Base-by-base conservation (phyloP, 2,329 filamentous ascomycete genomes). In the Ophiostoma fasciatum region DNA sequence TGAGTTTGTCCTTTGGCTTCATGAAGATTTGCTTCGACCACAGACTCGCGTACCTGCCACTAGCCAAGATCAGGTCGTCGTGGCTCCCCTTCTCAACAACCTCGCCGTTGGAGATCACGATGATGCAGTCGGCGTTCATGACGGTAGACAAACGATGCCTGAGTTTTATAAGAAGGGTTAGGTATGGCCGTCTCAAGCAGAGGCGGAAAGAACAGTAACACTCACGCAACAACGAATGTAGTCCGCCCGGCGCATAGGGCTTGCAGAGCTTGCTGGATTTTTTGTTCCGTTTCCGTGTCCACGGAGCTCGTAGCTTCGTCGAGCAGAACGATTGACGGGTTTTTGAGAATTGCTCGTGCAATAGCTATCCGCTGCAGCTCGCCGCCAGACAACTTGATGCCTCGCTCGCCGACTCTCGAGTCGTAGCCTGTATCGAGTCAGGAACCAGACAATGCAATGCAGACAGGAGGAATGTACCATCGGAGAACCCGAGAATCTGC, bases 251-350 rank as follows among this genome's bases (percentile, higher is more conserved):
- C 58, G 42, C 71, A 75, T 7, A 78, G 59, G 33, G 60, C 61
- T 39, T 59, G 59, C 36, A 80, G 64, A 0, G 74, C 75, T 22
- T 68, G 60, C 46, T 79, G 75, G 31, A 79, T 79, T 45, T 73
- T 69, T 37, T 73, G 69, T 51, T 80, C 75, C 2, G 74, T 79
- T 23, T 76, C 71, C 0, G 76, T 77, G 42, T 83, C 75, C 39
- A 88, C 75, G 7, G 81, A 76, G 26, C 78, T 83, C 4, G 83
- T 85, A 1, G 82, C 77, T 53, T 87, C 82, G 45, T 88, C 82
- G 1, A 88, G 65, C 27, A 88, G 65, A 9, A 88, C 72, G 41
- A 87, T 75, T 38, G 82, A 74, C 0, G 82, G 80, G 40, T 71
- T 68, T 54, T 82, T 82, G 44, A 87, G 60, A 32, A 88, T 68